phyloP scores from a whole-genome alignment of 495 filamentous ascomycete genomes.

The Penicillium antarcticum region DNA sequence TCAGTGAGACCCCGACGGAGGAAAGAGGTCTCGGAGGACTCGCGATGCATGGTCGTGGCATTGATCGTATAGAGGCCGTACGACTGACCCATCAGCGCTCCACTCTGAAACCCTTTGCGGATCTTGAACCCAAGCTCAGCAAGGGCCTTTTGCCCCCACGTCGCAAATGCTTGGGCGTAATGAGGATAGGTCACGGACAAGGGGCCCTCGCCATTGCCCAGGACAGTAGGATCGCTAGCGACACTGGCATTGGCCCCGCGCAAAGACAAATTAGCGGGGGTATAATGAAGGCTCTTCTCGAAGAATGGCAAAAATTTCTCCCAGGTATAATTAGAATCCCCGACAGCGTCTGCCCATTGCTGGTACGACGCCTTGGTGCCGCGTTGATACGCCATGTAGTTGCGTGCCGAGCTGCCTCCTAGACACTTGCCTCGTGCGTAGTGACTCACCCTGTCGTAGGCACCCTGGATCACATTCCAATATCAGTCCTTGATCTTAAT shows the following conservation, averaged over 20 bases:
- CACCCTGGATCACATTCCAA: no score
- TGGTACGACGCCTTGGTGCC: constrained; percentile 36
- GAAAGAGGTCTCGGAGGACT: constrained; percentile 39
- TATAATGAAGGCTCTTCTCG: constrained; percentile 46
- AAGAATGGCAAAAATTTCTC: constrained; percentile 50
- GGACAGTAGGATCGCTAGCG: constrained; percentile 1
- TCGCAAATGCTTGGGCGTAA: constrained; percentile 18
- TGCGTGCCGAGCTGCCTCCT: constrained; percentile 34
- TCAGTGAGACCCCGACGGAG: constrained; percentile 25
- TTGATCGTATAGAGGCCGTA: constrained; percentile 35
- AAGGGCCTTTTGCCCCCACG: constrained; percentile 16
- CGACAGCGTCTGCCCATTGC: constrained; percentile 53
- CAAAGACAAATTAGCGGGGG: constrained; percentile 35
- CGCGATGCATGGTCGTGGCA: constrained; percentile 27
- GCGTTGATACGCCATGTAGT: constrained; percentile 45
- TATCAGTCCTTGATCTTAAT: no score
- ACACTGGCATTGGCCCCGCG: no score
- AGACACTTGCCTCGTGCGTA: constrained; percentile 26
- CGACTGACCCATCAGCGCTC: constrained; percentile 29
- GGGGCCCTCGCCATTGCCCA: constrained; percentile 23
- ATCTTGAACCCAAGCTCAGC: constrained; percentile 32
- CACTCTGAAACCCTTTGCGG: constrained; percentile 32
- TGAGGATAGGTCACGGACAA: constrained; percentile 26
- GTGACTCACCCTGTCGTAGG: constrained; percentile 18
- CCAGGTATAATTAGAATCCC: constrained; percentile 50